These are phyloP conservation scores for Macroventuria anomochaeta DNA, from an alignment of 2,329 filamentous ascomycete species.

Conservation along the genomic window DNA sequence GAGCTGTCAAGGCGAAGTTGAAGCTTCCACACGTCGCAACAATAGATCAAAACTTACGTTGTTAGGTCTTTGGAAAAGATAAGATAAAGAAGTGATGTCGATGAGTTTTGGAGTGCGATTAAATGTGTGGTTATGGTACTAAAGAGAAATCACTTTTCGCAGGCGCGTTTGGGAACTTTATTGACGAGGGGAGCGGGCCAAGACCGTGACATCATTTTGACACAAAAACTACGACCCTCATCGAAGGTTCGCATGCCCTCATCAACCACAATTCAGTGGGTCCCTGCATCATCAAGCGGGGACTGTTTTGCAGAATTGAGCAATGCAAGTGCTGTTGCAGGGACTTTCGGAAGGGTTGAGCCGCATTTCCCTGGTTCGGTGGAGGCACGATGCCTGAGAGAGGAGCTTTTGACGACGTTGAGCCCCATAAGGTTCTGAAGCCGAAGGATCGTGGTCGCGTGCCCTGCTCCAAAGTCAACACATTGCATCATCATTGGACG, in stretches of 20 bases:
- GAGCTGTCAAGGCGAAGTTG: not conserved
- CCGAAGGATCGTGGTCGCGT: not conserved
- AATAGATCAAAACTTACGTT: constrained; percentile 5
- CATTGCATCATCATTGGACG: constrained; percentile 14
- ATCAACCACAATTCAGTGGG: constrained; percentile 11
- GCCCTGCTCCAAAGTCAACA: constrained; percentile 6
- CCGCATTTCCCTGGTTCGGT: constrained; percentile 14
- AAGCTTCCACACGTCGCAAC: not conserved
- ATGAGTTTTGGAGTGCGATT: not conserved
- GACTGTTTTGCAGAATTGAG: constrained; percentile 7
- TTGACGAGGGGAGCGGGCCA: constrained; percentile 1
- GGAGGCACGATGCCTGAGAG: not conserved
- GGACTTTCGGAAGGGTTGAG: constrained; percentile 6
- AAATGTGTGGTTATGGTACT: constrained; percentile 1
- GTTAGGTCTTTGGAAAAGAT: not conserved
- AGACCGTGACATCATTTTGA: constrained; percentile 21
- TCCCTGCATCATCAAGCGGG: constrained; percentile 18
- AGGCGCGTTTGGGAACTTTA: constrained; percentile 7
- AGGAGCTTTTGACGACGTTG: constrained; percentile 3
- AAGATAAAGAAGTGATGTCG: not conserved
- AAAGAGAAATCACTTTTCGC: not conserved
- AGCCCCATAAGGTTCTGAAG: not conserved
- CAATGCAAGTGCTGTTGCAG: constrained; percentile 8
- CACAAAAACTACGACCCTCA: constrained; percentile 13
- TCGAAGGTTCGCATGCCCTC: constrained; percentile 18